phyloP scores from a whole-genome alignment of 495 filamentous ascomycete species.

The Hyphodiscus hymeniophilus region DNA sequence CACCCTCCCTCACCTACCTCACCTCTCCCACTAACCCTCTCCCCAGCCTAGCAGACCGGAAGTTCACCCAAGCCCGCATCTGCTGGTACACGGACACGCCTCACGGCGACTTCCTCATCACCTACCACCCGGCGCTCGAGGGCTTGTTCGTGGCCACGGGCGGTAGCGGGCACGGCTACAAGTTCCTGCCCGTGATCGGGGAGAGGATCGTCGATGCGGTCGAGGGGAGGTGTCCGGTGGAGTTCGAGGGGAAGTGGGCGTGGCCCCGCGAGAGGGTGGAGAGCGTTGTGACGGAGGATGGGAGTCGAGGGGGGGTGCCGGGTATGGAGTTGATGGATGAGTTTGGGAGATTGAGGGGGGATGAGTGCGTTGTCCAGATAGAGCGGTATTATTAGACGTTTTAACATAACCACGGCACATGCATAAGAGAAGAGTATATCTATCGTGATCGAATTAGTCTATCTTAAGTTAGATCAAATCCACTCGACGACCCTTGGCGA shows the following conservation, averaged over 20 bases:
- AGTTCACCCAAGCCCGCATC: slow-evolving; percentile 61
- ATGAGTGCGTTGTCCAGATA: slow-evolving; percentile 4
- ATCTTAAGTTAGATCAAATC: slow-evolving; percentile 1
- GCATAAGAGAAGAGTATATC: background rate
- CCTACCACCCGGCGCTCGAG: slow-evolving; percentile 59
- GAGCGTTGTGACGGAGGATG: slow-evolving; percentile 51
- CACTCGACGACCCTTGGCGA: background rate
- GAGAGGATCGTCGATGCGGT: slow-evolving; percentile 67
- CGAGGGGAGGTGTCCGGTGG: slow-evolving; percentile 43
- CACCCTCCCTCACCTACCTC: too few relatives aligned
- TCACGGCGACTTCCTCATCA: slow-evolving; percentile 71
- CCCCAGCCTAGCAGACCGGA: slow-evolving; percentile 44
- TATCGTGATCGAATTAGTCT: slow-evolving; percentile 11
- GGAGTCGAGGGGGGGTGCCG: slow-evolving; percentile 49
- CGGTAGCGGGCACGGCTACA: slow-evolving; percentile 81
- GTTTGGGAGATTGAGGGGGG: slow-evolving; percentile 27
- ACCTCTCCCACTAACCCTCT: too few relatives aligned
- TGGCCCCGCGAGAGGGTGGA: slow-evolving; percentile 44
- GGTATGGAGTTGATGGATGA: slow-evolving; percentile 48
- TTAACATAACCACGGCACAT: background rate
- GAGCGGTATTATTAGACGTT: background rate
- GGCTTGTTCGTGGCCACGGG: slow-evolving; percentile 76
- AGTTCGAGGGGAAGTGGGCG: slow-evolving; percentile 57
- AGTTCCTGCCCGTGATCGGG: slow-evolving; percentile 81
- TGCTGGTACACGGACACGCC: slow-evolving; percentile 91